phyloP scores from a whole-genome alignment of 2,329 filamentous ascomycete species.

The Thelonectria olida region DNA sequence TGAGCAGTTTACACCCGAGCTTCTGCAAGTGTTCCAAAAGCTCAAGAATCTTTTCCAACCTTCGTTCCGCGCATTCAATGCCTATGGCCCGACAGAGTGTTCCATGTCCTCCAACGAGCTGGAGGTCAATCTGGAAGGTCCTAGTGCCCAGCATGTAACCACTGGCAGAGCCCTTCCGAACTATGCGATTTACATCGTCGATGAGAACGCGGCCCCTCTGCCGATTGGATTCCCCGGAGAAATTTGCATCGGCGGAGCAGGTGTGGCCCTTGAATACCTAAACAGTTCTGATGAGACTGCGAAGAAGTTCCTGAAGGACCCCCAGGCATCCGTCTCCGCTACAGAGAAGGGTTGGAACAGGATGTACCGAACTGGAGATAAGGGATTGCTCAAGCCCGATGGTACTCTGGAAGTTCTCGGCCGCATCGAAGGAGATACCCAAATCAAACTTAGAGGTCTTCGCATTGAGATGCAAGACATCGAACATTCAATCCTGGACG shows the following conservation, averaged over 20 bases:
- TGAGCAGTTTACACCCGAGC: conserved; percentile 19
- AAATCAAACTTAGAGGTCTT: conserved; percentile 56
- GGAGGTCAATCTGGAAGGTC: background rate
- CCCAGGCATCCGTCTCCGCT: background rate
- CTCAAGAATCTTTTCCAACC: too few species aligned
- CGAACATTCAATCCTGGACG: conserved; percentile 12
- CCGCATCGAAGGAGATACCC: conserved; percentile 52
- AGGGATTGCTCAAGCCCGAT: conserved; percentile 36
- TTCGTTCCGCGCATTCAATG: too few species aligned
- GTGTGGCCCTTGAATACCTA: conserved; percentile 54
- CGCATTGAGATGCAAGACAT: conserved; percentile 57
- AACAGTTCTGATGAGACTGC: conserved; percentile 29
- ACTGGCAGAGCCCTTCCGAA: conserved; percentile 38
- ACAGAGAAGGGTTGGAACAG: background rate
- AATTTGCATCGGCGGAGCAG: conserved; percentile 46
- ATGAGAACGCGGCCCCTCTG: conserved; percentile 35
- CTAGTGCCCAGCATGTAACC: conserved; percentile 1
- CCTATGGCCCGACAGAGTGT: background rate
- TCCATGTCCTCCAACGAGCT: too few species aligned
- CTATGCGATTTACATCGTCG: conserved; percentile 53
- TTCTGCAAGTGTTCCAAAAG: conserved; percentile 20
- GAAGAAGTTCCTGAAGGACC: conserved; percentile 9
- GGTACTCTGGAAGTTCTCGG: conserved; percentile 48
- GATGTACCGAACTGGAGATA: conserved; percentile 30
- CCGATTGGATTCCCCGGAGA: conserved; percentile 32